Evolutionary conservation across 1,139 yeast species (phyloP).

Genomic region (Zygotorulaspora mrakii): DNA sequence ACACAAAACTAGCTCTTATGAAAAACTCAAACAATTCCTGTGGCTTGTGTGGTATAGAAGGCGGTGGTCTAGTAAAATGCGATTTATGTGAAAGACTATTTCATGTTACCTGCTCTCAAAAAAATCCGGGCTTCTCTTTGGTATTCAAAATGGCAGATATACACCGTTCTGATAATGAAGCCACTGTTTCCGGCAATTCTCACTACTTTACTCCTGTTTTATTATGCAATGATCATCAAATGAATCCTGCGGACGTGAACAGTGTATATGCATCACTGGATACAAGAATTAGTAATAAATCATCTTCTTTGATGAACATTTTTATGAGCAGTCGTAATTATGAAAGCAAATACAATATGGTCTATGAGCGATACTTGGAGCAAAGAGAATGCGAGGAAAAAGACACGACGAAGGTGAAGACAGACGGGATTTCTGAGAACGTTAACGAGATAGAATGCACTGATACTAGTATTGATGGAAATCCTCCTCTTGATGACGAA

Average conservation of each 20-base stretch:
- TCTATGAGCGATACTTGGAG: slow-evolving; percentile 17
- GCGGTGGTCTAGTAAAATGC: slow-evolving; percentile 46
- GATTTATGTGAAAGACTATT: slow-evolving; percentile 40
- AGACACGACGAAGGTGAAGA: not conserved
- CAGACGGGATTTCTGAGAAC: not conserved
- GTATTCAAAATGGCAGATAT: slow-evolving; percentile 41
- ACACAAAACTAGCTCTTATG: slow-evolving; percentile 30
- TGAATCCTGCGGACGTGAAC: not conserved
- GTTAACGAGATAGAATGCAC: too few relatives aligned
- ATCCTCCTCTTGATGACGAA: too few relatives aligned
- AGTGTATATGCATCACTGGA: slow-evolving; percentile 9
- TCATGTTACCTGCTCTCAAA: slow-evolving; percentile 71
- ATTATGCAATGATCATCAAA: slow-evolving; percentile 20
- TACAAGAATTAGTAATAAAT: not conserved
- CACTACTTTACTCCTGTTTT: slow-evolving; percentile 4
- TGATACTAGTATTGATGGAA: too few relatives aligned
- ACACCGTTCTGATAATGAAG: too few relatives aligned
- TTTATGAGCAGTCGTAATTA: slow-evolving; percentile 17
- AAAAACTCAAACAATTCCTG: slow-evolving; percentile 36
- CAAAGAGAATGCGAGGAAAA: slow-evolving; percentile 1
- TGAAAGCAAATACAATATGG: slow-evolving; percentile 8
- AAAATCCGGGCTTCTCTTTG: slow-evolving; percentile 42
- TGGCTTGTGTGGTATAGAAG: slow-evolving; percentile 40
- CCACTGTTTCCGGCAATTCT: too few relatives aligned
- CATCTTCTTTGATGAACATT: slow-evolving; percentile 15